These are phyloP conservation scores for Nakaseomyces kungkrabaensis DNA, from an alignment of 1,139 yeast genomes.

Conservation along the genomic window DNA sequence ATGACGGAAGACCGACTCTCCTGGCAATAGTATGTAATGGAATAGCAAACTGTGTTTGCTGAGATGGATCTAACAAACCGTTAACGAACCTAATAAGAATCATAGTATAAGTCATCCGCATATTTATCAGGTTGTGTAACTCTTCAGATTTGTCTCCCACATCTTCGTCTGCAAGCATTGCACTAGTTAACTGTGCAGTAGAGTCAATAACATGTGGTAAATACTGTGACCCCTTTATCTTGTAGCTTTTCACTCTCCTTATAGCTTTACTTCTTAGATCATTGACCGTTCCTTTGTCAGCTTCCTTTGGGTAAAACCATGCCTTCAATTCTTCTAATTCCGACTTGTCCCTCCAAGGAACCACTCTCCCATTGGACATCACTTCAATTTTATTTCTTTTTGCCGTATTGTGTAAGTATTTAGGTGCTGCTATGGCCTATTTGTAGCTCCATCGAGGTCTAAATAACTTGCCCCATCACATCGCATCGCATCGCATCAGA, in stretches of 20 bases:
- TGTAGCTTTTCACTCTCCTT: slow-evolving; percentile 49
- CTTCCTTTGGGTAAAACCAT: slow-evolving; percentile 45
- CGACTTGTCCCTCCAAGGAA: slow-evolving; percentile 43
- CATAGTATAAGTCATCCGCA: slow-evolving; percentile 39
- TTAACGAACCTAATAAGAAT: slow-evolving; percentile 80
- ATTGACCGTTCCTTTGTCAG: slow-evolving; percentile 8
- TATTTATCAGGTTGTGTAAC: slow-evolving; percentile 5
- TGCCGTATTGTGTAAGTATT: too few species aligned
- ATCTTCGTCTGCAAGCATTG: slow-evolving; percentile 39
- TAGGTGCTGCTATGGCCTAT: too few species aligned
- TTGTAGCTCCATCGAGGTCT: too few species aligned
- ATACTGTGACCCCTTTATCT: slow-evolving; percentile 46
- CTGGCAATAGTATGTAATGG: slow-evolving; percentile 72
- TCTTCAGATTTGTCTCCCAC: slow-evolving; percentile 11
- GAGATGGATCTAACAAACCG: slow-evolving; percentile 81
- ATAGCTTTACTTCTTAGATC: slow-evolving; percentile 41
- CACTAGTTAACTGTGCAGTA: slow-evolving; percentile 53
- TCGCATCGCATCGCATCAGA: too few species aligned
- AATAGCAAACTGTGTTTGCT: slow-evolving; percentile 67
- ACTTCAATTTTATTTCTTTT: background rate
- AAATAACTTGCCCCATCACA: too few species aligned
- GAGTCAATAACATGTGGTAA: slow-evolving; percentile 75
- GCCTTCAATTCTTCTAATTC: slow-evolving; percentile 47
- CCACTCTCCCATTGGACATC: slow-evolving; percentile 28
- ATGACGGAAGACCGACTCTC: slow-evolving; percentile 58